A percentile compares a stretch with the other conserved stretches of the same genome.
These are phyloP conservation scores for Oryza meyeriana DNA, from an alignment of 176 grass and related monocot genomes.

Conservation along the genomic window DNA sequence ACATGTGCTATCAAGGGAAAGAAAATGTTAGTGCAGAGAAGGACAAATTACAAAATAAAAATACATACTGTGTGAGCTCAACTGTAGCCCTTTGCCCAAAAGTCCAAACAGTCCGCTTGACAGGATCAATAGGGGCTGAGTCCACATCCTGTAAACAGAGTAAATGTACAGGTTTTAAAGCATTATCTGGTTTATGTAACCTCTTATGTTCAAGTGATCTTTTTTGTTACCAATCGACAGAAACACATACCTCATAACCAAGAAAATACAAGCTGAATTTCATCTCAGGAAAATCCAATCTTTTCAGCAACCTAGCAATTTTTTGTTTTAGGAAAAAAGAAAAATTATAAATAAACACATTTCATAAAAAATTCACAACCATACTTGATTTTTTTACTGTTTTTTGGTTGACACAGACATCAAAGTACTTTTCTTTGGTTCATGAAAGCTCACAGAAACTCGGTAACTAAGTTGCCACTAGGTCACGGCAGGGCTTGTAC, in stretches of 20 bases:
- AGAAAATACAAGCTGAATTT: constrained; percentile 98
- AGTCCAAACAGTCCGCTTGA: constrained; percentile 80
- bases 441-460: neutral
- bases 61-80: constrained; percentile 85
- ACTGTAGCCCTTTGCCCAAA: constrained; percentile 94
- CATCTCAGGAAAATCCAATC: constrained; percentile 92
- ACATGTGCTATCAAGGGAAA: neutral
- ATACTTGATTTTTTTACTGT: neutral
- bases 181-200: neutral
- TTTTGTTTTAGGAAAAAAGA: constrained; percentile 1
- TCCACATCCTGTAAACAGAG: constrained; percentile 45
- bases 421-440: neutral
- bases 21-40: neutral
- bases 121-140: constrained; percentile 66
- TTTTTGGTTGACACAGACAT: neutral
- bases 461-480: neutral
- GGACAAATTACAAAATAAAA: neutral
- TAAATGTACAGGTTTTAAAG: neutral
- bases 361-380: neutral
- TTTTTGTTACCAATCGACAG: neutral
- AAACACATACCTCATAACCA: constrained; percentile 74
- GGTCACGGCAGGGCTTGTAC: no score
- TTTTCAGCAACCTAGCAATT: constrained; percentile 79
- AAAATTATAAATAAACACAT: neutral
- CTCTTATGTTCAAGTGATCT: neutral